A percentile compares a stretch with the other conserved stretches of the same genome.
Conservation (phyloP, 2,329 filamentous ascomycete species). For the Lachnellula subtilissima region DNA sequence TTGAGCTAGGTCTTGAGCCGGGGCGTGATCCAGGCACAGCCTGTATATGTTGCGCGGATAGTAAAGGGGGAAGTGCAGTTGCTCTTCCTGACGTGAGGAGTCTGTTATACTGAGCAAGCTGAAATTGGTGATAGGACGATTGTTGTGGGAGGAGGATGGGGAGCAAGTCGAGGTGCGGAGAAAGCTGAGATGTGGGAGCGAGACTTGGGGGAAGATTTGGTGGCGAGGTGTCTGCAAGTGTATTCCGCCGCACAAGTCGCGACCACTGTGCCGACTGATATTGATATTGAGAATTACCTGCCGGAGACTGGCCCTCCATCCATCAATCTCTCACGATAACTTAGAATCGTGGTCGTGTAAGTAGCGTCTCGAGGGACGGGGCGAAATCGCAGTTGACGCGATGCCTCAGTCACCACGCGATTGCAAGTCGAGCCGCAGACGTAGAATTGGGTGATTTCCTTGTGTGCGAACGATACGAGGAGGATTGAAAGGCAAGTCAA, state of each 20-base stretch:
- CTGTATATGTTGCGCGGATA: conserved; percentile 53
- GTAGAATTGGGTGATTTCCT: conserved; percentile 3
- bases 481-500: background rate
- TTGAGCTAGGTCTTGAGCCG: conserved; percentile 36
- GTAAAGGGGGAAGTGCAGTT: conserved; percentile 49
- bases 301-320: conserved; percentile 32
- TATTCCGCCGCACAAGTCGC: conserved; percentile 32
- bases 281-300: conserved; percentile 32
- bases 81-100: conserved; percentile 49
- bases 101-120: conserved; percentile 61
- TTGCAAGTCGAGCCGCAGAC: background rate
- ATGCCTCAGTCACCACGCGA: background rate
- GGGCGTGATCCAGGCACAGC: conserved; percentile 46
- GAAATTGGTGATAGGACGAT: conserved; percentile 54
- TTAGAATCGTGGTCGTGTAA: conserved; percentile 15
- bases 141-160: conserved; percentile 56
- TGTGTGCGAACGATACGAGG: background rate
- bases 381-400: conserved; percentile 10
- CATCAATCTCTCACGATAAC: conserved; percentile 23
- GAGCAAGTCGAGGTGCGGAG: conserved; percentile 48
- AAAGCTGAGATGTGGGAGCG: conserved; percentile 27
- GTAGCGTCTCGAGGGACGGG: conserved; percentile 2
- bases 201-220: conserved; percentile 22
- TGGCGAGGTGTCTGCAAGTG: conserved; percentile 22
- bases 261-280: conserved; percentile 34